These are phyloP conservation scores for Floccularia luteovirens DNA, from an alignment of 768 basidiomycete genomes.

Conservation along the genomic window DNA sequence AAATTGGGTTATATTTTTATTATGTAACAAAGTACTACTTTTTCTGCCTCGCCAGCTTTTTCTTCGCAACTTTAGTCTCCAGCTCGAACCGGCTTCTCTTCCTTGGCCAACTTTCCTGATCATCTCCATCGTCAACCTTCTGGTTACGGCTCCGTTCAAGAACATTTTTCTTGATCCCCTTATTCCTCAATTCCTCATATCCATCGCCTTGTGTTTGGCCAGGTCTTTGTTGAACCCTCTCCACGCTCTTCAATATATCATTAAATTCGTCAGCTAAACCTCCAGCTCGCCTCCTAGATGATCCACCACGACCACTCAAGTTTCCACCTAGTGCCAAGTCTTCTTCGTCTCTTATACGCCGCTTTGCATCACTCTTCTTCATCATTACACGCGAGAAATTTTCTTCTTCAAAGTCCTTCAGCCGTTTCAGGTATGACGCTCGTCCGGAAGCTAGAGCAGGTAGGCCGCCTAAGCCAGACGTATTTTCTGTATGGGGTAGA, in stretches of 20 bases:
- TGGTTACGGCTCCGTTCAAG: slow-evolving; percentile 49
- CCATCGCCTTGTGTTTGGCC: slow-evolving; percentile 46
- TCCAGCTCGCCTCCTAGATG: slow-evolving; percentile 51
- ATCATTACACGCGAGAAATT: slow-evolving; percentile 88
- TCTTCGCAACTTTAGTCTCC: slow-evolving; percentile 35
- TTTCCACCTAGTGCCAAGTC: slow-evolving; percentile 82
- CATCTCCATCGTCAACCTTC: slow-evolving; percentile 18
- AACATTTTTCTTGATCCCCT: slow-evolving; percentile 54
- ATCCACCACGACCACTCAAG: slow-evolving; percentile 34
- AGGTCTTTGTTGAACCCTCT: slow-evolving; percentile 31
- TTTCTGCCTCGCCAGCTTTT: slow-evolving; percentile 13
- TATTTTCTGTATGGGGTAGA: slow-evolving; percentile 63
- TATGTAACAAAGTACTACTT: no score
- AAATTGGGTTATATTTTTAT: no score
- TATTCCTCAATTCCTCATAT: slow-evolving; percentile 72
- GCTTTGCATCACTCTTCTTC: slow-evolving; percentile 78
- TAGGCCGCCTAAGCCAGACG: slow-evolving; percentile 62
- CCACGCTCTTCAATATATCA: slow-evolving; percentile 64
- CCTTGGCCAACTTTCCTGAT: slow-evolving; percentile 16
- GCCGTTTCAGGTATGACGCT: slow-evolving; percentile 69
- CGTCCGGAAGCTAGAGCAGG: slow-evolving; percentile 55
- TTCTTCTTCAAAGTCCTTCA: slow-evolving; percentile 90
- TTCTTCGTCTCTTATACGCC: slow-evolving; percentile 74
- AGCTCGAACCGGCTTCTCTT: slow-evolving; percentile 45
- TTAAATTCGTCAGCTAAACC: slow-evolving; percentile 82